Evolutionary conservation across 2,329 filamentous ascomycete genomes (phyloP).

Genomic region (Purpureocillium takamizusanense): DNA sequence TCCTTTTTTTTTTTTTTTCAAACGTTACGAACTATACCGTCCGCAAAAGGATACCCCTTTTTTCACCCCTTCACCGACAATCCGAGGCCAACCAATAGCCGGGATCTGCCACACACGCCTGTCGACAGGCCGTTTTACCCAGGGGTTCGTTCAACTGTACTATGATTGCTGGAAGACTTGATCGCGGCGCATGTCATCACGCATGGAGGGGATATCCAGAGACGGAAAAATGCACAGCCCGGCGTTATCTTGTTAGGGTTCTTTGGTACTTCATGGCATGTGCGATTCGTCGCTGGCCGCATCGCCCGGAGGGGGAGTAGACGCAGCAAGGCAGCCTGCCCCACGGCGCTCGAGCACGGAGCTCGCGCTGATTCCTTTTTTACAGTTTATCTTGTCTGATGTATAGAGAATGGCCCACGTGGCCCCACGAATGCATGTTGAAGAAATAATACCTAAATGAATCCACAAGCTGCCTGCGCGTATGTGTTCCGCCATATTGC

Average conservation of each 20-base stretch:
- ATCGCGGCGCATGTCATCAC: constrained; percentile 9
- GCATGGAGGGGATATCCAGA: constrained; percentile 5
- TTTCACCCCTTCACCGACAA: constrained; percentile 1
- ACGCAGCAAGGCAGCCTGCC: background rate
- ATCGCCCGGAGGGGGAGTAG: background rate
- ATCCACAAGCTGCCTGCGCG: too few species aligned
- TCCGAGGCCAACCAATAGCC: background rate
- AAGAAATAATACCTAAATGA: background rate
- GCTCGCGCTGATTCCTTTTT: too few species aligned
- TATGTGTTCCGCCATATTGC: too few species aligned
- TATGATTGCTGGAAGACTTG: constrained; percentile 10
- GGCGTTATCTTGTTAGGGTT: constrained; percentile 14
- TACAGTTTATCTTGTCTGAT: background rate
- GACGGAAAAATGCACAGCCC: constrained; percentile 12
- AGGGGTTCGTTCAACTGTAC: constrained; percentile 6
- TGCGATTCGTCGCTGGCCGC: constrained; percentile 1
- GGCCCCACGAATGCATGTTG: constrained; percentile 1
- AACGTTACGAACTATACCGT: background rate
- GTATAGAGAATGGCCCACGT: background rate
- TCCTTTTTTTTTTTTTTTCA: background rate
- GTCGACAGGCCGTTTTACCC: background rate
- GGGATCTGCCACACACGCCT: too few species aligned
- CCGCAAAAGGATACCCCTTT: constrained; percentile 4
- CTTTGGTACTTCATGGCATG: background rate
- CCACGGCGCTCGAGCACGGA: too few species aligned